Base-by-base conservation (phyloP, 2,329 filamentous ascomycete genomes). In the Penicillium brevicompactum region DNA sequence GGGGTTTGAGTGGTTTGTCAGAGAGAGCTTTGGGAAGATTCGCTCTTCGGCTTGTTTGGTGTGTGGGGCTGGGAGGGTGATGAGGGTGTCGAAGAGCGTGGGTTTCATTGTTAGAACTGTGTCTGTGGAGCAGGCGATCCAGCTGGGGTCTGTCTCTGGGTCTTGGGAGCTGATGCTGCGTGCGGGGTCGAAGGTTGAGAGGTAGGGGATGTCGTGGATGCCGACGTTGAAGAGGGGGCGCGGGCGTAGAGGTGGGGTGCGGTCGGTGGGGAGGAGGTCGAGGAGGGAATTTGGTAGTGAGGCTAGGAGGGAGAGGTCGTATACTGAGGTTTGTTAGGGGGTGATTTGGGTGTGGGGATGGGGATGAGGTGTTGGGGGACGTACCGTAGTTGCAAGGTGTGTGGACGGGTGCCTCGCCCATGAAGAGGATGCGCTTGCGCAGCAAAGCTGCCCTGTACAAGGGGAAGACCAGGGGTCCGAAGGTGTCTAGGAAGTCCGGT, bases 41-140 rank as follows among this genome's bases (percentile, higher is more conserved):
- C 82, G 87, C 61, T 84, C 80, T 24, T 80, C 78, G 7, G 83
- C 83, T 43, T 85, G 77, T 50, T 83, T 77, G 3, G 84, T 75
- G 64, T 87, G 79, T 5, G 82, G 72, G 1, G 86, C 82, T 0
- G 92, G 91, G 68, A 97, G 83, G 51, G 90, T 91, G 57, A 97
- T 87, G 38, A 97, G 83, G 65, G 97, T 82, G 70, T 99, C 94
- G 80, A 92, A 97, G 2, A 99, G 83, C 2, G 89, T 84, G 48
- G 87, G 84, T 76, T 97, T 97, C 74, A 91, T 89, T 45, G 86
- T 87, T 13, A 99, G 82, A 55, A 99, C 94, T 68, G 90, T 93
- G 75, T 99, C 94, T 1, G 93, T 97, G 3, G 93, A 97, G 73
- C 92, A 97, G 11, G 93, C 94, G 56, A 96, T 87, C 92, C 92